These are phyloP conservation scores for Trichoderma cornu-damae DNA, from an alignment of 2,329 filamentous ascomycete genomes.

Conservation along the genomic window DNA sequence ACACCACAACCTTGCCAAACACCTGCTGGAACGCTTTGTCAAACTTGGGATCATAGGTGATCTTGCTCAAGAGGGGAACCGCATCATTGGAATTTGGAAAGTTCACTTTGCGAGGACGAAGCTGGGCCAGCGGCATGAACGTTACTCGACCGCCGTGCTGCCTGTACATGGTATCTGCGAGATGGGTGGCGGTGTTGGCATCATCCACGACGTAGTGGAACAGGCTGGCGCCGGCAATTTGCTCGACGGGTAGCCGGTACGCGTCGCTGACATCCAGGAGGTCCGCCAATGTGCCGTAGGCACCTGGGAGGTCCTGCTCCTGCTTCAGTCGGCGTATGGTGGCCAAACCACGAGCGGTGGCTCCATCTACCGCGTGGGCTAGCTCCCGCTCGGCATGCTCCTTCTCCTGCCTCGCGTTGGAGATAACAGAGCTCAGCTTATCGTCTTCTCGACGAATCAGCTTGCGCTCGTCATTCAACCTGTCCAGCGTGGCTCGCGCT, in stretches of 20 bases:
- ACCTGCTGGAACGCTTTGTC: slow-evolving; percentile 89
- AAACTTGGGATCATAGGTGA: slow-evolving; percentile 70
- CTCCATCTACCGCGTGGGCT: slow-evolving; percentile 81
- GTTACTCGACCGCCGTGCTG: slow-evolving; percentile 82
- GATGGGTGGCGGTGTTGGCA: slow-evolving; percentile 75
- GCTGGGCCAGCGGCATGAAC: slow-evolving; percentile 85
- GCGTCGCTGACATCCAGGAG: slow-evolving; percentile 80
- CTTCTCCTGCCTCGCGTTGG: slow-evolving; percentile 69
- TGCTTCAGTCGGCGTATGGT: slow-evolving; percentile 77
- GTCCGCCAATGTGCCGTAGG: slow-evolving; percentile 89
- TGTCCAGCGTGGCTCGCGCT: slow-evolving; percentile 73
- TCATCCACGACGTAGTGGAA: slow-evolving; percentile 97
- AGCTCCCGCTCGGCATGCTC: slow-evolving; percentile 72
- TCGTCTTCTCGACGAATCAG: slow-evolving; percentile 84
- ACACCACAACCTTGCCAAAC: slow-evolving; percentile 92
- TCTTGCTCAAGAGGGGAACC: slow-evolving; percentile 77
- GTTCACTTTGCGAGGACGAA: slow-evolving; percentile 65
- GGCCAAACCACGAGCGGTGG: slow-evolving; percentile 80
- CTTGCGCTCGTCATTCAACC: slow-evolving; percentile 79
- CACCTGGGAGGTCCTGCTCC: slow-evolving; percentile 73
- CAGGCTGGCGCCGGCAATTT: slow-evolving; percentile 83
- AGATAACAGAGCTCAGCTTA: slow-evolving; percentile 71
- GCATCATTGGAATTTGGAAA: slow-evolving; percentile 84
- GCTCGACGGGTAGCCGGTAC: slow-evolving; percentile 85
- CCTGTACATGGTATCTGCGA: slow-evolving; percentile 73